Evolutionary conservation across 176 grass and related monocot genomes (phyloP).

Genomic region (Avena eriantha): DNA sequence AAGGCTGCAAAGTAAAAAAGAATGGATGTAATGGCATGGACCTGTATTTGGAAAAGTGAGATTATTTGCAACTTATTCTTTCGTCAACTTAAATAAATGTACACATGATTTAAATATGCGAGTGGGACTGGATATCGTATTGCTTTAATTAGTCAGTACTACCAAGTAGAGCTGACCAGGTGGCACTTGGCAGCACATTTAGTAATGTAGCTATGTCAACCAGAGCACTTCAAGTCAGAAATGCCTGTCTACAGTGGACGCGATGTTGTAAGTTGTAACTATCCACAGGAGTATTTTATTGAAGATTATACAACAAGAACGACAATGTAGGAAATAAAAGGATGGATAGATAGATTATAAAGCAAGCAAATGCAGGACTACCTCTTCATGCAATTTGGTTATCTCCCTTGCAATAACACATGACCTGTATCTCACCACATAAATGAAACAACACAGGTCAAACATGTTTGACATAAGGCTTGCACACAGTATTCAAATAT

Average conservation of each 20-base stretch:
- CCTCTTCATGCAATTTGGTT: conserved; percentile 99
- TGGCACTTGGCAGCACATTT: background rate
- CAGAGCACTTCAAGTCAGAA: conserved; percentile 2
- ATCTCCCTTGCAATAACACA: conserved; percentile 98
- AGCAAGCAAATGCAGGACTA: conserved; percentile 43
- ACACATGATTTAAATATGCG: background rate
- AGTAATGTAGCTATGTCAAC: background rate
- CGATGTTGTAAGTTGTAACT: background rate
- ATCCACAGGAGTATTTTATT: conserved; percentile 10
- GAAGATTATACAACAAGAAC: conserved; percentile 21
- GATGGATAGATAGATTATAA: conserved; percentile 28
- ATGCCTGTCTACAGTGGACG: background rate
- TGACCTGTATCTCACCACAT: conserved; percentile 53
- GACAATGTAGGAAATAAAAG: background rate
- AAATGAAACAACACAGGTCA: conserved; percentile 40
- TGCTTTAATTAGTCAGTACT: conserved; percentile 13
- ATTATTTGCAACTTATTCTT: background rate
- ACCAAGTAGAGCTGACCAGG: background rate
- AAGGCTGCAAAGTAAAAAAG: background rate
- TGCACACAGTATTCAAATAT: conserved; percentile 18
- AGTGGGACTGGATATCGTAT: background rate
- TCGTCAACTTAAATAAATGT: background rate
- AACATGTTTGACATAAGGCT: conserved; percentile 24
- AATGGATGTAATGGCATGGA: conserved; percentile 21
- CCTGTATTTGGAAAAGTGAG: background rate